Evolutionary conservation across 2,329 filamentous ascomycete species (phyloP).

Genomic region (Cadophora luteo-olivacea): DNA sequence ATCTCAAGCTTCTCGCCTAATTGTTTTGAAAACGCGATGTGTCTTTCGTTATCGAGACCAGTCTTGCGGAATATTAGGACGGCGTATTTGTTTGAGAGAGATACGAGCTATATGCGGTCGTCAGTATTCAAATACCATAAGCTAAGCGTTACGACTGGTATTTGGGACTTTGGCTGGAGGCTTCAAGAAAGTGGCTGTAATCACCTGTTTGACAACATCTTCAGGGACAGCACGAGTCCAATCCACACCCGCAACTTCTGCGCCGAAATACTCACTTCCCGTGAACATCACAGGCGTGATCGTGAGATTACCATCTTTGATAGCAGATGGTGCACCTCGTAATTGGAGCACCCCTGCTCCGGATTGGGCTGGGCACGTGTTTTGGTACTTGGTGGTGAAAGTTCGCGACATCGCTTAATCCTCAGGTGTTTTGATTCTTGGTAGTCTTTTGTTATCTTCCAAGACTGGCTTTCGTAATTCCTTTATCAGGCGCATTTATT

Average conservation of each 20-base stretch:
- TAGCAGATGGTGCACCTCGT: neutral
- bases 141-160: too few species aligned
- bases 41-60: too few species aligned
- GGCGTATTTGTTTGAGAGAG: too few species aligned
- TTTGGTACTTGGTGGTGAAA: conserved; percentile 3
- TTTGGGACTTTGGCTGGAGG: too few species aligned
- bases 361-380: neutral
- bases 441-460: neutral
- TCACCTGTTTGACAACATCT: conserved; percentile 22
- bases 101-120: too few species aligned
- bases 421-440: neutral
- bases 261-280: conserved; percentile 45
- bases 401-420: neutral
- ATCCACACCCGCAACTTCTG: conserved; percentile 47
- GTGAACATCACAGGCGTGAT: conserved; percentile 16
- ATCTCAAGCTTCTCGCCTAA: too few species aligned
- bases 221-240: conserved; percentile 44
- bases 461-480: neutral
- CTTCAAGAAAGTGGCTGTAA: too few species aligned
- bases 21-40: too few species aligned
- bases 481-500: neutral
- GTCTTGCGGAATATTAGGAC: too few species aligned
- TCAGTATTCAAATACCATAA: too few species aligned
- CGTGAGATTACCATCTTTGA: neutral
- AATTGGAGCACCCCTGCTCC: neutral